Conservation (phyloP, 495 filamentous ascomycete genomes). For the Hypoxylon cercidicola region DNA sequence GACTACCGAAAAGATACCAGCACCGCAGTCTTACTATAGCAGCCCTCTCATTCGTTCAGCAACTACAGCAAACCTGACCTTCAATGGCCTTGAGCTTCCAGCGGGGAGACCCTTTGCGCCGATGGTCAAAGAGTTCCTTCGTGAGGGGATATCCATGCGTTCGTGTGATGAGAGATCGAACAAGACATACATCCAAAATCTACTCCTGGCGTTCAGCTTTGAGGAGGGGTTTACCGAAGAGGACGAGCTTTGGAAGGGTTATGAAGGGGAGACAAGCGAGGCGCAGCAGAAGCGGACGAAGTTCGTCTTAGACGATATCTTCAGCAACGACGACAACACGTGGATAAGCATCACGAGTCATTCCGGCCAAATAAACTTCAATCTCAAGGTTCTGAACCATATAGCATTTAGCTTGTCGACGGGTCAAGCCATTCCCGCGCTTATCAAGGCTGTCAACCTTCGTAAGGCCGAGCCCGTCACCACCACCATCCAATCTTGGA, state of each 20-base stretch:
- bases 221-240: conserved; percentile 70
- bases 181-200: conserved; percentile 63
- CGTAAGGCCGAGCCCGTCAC: conserved; percentile 38
- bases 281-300: conserved; percentile 67
- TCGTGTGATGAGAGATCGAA: conserved; percentile 76
- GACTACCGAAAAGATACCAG: conserved; percentile 65
- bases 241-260: conserved; percentile 70
- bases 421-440: conserved; percentile 75
- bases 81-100: conserved; percentile 65
- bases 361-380: conserved; percentile 69
- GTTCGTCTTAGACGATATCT: conserved; percentile 70
- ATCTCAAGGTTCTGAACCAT: conserved; percentile 68
- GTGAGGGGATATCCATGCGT: conserved; percentile 77
- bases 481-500: conserved; percentile 54
- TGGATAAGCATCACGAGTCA: conserved; percentile 76
- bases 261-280: conserved; percentile 62
- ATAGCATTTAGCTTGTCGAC: conserved; percentile 69
- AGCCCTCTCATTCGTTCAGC: conserved; percentile 73
- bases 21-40: conserved; percentile 74
- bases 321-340: conserved; percentile 65
- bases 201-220: conserved; percentile 68
- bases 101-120: conserved; percentile 64
- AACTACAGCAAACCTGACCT: conserved; percentile 71
- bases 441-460: conserved; percentile 65
- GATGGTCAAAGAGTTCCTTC: conserved; percentile 72